Conservation (phyloP, 129 eudicot genomes). For the Scalesia atractyloides region DNA sequence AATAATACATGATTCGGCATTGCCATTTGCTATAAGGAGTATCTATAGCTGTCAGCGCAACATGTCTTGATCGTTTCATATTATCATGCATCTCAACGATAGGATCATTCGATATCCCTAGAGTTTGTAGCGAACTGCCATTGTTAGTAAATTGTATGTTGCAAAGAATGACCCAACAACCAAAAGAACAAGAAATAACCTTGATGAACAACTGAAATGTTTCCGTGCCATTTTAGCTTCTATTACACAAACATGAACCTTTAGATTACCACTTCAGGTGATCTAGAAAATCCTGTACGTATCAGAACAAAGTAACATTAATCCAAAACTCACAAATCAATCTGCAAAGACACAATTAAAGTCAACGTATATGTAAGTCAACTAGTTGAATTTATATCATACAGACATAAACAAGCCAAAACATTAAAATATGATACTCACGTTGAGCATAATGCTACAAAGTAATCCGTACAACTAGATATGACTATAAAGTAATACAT, state of each 20-base stretch:
- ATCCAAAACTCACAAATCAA: slow-evolving; percentile 14
- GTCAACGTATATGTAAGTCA: slow-evolving; percentile 27
- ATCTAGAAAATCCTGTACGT: slow-evolving; percentile 11
- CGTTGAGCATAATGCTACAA: not conserved
- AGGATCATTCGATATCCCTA: slow-evolving; percentile 46
- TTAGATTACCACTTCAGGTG: not conserved
- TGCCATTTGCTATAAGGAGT: slow-evolving; percentile 86
- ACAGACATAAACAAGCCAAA: slow-evolving; percentile 10
- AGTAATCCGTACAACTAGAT: slow-evolving; percentile 8
- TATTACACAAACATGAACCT: too few relatives aligned
- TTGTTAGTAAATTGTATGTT: slow-evolving; percentile 51
- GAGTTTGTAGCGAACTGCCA: slow-evolving; percentile 44
- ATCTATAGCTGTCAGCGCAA: slow-evolving; percentile 73
- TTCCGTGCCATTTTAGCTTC: slow-evolving; percentile 51
- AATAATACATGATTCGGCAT: slow-evolving; percentile 73
- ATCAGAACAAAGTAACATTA: not conserved
- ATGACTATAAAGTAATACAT: not conserved
- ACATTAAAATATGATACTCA: slow-evolving; percentile 1
- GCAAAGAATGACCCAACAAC: slow-evolving; percentile 57
- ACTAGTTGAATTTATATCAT: slow-evolving; percentile 36
- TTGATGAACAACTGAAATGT: slow-evolving; percentile 40
- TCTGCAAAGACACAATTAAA: slow-evolving; percentile 32
- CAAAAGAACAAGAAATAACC: slow-evolving; percentile 48
- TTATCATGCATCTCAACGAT: slow-evolving; percentile 54
- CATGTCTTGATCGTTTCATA: slow-evolving; percentile 46